These are phyloP conservation scores for Colletotrichum musicola DNA, from an alignment of 2,329 filamentous ascomycete species.

Conservation along the genomic window DNA sequence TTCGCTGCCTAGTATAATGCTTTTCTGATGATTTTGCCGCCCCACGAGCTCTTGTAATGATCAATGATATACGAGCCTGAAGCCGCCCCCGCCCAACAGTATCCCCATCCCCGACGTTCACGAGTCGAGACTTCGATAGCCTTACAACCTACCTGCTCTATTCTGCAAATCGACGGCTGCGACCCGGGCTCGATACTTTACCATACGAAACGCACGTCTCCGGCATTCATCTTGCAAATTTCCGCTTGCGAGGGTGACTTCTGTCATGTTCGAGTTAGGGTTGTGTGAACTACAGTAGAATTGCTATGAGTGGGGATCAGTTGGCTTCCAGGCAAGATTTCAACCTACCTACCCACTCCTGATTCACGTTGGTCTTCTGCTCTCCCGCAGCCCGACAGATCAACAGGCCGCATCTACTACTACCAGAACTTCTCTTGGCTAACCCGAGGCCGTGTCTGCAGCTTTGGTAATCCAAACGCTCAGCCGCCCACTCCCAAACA, in stretches of 20 bases:
- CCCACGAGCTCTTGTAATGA: slow-evolving; percentile 39
- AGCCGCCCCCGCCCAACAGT: slow-evolving; percentile 23
- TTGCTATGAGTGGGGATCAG: slow-evolving; percentile 75
- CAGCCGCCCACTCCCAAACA: slow-evolving; percentile 70
- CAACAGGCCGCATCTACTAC: slow-evolving; percentile 17
- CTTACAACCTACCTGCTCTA: background rate
- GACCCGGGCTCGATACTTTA: background rate
- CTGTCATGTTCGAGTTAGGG: slow-evolving; percentile 41
- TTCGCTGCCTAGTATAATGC: slow-evolving; percentile 24
- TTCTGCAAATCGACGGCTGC: slow-evolving; percentile 9
- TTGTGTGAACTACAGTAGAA: slow-evolving; percentile 43
- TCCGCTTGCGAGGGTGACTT: slow-evolving; percentile 30
- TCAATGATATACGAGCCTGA: slow-evolving; percentile 40
- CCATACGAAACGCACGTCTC: slow-evolving; percentile 1
- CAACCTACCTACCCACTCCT: slow-evolving; percentile 34
- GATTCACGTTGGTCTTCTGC: slow-evolving; percentile 38
- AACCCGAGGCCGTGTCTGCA: slow-evolving; percentile 52
- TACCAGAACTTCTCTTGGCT: slow-evolving; percentile 47
- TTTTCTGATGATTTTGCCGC: slow-evolving; percentile 19
- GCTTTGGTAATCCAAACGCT: slow-evolving; percentile 74
- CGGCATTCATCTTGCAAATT: slow-evolving; percentile 4
- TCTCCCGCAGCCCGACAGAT: slow-evolving; percentile 31
- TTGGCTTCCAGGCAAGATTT: slow-evolving; percentile 64
- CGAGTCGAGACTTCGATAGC: slow-evolving; percentile 26
- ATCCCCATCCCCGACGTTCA: slow-evolving; percentile 15